phyloP scores from a whole-genome alignment of 305 asterid genomes.

The Salvia sclarea region DNA sequence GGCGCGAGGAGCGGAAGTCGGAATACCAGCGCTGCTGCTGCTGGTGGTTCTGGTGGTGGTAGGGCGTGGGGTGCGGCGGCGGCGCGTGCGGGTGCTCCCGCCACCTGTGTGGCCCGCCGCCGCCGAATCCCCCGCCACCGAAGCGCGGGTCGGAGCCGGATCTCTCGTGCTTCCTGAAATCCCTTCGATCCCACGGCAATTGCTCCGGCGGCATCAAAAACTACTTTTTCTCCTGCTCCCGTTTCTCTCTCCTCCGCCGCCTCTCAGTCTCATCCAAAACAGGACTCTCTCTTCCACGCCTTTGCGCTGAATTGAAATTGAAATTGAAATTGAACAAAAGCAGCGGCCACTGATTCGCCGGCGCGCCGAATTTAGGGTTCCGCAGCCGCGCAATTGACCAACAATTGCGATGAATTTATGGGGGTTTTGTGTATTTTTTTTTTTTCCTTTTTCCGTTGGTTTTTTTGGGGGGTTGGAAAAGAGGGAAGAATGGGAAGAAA shows the following conservation, averaged over 20 bases:
- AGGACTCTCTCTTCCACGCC: neutral
- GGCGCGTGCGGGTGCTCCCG: slow-evolving; percentile 65
- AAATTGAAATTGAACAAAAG: too few species aligned
- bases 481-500: slow-evolving; percentile 25
- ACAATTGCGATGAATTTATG: neutral
- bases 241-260: slow-evolving; percentile 36
- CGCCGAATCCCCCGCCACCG: slow-evolving; percentile 47
- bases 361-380: slow-evolving; percentile 29
- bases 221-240: slow-evolving; percentile 20
- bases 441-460: neutral
- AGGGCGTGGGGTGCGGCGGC: slow-evolving; percentile 56
- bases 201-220: slow-evolving; percentile 62
- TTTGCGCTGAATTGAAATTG: too few species aligned
- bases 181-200: slow-evolving; percentile 58
- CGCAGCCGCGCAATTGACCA: neutral
- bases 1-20: slow-evolving; percentile 70
- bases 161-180: slow-evolving; percentile 56
- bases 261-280: slow-evolving; percentile 46
- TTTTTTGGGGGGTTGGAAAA: slow-evolving; percentile 1
- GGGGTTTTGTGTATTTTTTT: neutral
- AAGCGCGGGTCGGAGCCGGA: slow-evolving; percentile 52
- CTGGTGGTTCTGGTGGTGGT: slow-evolving; percentile 44
- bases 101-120: slow-evolving; percentile 56
- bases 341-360: slow-evolving; percentile 23
- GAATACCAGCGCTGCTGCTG: slow-evolving; percentile 58